Evolutionary conservation across 2,329 filamentous ascomycete species (phyloP), one percentile per base, ranked within the genome.

Genomic region (Alternaria sp.): DNA sequence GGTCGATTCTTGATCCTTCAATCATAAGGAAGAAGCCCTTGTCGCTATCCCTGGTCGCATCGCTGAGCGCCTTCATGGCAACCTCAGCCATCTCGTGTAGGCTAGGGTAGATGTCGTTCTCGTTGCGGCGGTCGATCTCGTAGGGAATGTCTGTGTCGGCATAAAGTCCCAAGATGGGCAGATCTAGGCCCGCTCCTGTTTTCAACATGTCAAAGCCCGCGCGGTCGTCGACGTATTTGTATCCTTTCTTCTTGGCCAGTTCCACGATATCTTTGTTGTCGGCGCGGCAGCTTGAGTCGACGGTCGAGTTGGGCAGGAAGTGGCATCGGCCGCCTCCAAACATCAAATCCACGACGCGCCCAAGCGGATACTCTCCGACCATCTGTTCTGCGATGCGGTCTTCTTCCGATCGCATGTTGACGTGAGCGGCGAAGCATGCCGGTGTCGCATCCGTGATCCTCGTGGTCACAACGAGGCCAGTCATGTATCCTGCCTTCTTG

Each of bases 11-110:
- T 73, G 93, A 97, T 5, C 94, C 96, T 81, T 99, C 96, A 65
- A 99, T 96, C 95, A 99, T 97, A 72, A 99, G 85, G 82, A 99
- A 99, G 85, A 98, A 99, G 5, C 96, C 96, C 80, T 96, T 89
- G 45, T 98, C 93, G 66, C 88, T 93, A 75, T 94, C 85, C 74
- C 88, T 85, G 0, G 96, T 97, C 0, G 94, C 96, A 62, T 89
- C 89, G 66, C 91, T 91, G 23, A 99, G 87, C 1, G 92, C 89
- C 13, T 86, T 88, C 65, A 99, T 84, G 1, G 96, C 95, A 15
- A 92, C 93, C 70, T 87, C 86, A 9, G 95, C 89, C 93, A 97
- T 98, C 81, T 97, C 94, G 76, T 92, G 91, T 44, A 99, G 84
- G 15, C 93, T 95, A 4, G 96, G 96, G 76, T 97, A 98, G 28